Evolutionary conservation across 129 eudicot species (phyloP), one percentile per base, ranked within the genome.

Genomic region (Flaveria sonorensis): DNA sequence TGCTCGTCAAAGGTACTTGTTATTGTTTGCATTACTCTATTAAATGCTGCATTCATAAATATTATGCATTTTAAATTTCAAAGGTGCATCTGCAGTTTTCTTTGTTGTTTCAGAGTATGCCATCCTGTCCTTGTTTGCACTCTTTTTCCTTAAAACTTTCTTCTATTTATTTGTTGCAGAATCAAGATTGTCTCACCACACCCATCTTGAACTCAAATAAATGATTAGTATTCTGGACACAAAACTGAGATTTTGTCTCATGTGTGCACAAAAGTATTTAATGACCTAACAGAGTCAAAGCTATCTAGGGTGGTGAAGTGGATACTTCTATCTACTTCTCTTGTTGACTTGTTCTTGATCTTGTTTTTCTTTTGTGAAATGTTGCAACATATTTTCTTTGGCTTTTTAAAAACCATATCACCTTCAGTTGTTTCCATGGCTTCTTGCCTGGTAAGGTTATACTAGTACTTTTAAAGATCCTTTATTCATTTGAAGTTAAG

Each of bases 1-100:
- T 74, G 82, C 86, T 83, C 97, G 24, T 93, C 90, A 16, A 90
- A 93, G 98, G 98, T 90, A 85, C 16, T 19, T 51, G 50, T 56
- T 39, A 15, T 45, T 15, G 23, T 72, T 11, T n/a, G 13, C 16
- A 9, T 32, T 61, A 30, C 28, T 71, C 28, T 23, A 5, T 28
- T 4, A 19, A 3, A 59, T 67, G 72, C 43, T 47, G 28, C 4
- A 32, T 11, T 45, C 47, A 12, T 79, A 39, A 19, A 42, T 56
- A 51, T 28, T 61, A 2, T 72, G 67, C 67, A 72, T 53, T 28
- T 42, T 23, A 39, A 40, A 72, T 64, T 53, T 62, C 68, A 21
- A 56, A 66, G 30, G 9, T 23, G 67, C 71, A 50, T 24, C 39
- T 60, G 45, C 55, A 53, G 68, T 14, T 42, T 26, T 42, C 7